A percentile compares a stretch with the other conserved stretches of the same genome.
These are phyloP conservation scores for Paramecium primaurelia DNA, from an alignment of 73 alveolate genomes.

Conservation along the genomic window DNA sequence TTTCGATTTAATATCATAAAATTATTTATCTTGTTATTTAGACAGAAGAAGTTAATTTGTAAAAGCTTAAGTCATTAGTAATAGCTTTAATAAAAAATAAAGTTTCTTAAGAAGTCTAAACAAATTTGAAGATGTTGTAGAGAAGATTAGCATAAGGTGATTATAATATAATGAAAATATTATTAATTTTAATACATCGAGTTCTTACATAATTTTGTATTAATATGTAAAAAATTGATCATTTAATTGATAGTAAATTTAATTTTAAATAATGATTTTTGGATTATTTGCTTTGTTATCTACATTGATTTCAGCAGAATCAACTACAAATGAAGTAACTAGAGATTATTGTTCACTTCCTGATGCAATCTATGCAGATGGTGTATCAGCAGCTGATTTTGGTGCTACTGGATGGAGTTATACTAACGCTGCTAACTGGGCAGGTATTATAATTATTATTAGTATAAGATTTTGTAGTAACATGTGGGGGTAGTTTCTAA, in stretches of 20 bases:
- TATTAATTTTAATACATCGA: not conserved
- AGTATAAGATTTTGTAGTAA: not conserved
- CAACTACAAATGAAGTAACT: not conserved
- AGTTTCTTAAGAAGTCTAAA: no score
- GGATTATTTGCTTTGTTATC: not conserved
- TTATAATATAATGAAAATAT: no score
- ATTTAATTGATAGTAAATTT: not conserved
- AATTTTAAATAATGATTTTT: not conserved
- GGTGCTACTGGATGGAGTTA: constrained; percentile 45
- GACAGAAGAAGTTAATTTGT: no score
- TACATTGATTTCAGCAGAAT: not conserved
- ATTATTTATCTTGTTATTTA: no score
- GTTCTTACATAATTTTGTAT: not conserved
- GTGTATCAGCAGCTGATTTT: not conserved
- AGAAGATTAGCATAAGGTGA: no score
- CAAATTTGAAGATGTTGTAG: no score
- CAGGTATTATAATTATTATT: not conserved
- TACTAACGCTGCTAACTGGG: not conserved
- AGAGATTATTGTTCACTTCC: constrained; percentile 42
- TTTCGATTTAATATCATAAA: no score
- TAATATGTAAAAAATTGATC: not conserved
- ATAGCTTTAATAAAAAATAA: no score
- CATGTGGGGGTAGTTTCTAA: constrained; percentile 19
- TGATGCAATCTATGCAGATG: constrained; percentile 20
- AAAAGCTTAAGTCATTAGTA: no score